Base-by-base conservation (phyloP, 352 stramenopile species). In the Hyaloperonospora brassicae region DNA sequence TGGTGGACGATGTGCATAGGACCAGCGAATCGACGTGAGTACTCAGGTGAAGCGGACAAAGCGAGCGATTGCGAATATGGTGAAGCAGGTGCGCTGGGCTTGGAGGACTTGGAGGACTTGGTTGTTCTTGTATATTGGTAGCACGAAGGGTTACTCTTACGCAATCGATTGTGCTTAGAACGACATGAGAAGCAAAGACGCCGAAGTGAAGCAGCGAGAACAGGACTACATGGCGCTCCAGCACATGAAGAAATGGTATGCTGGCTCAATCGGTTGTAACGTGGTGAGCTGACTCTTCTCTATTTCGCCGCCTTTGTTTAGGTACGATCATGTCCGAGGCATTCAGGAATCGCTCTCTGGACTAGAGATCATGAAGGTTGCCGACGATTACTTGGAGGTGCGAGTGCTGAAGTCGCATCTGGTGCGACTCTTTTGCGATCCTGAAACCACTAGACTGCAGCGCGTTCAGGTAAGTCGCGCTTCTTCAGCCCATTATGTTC, bases 231-330 rank as follows among this genome's bases (percentile, higher is more conserved):
- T 75, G 43, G 73, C 74, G 25, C 62, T 90, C 1, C 70, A 81
- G 47, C 72, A 84, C 57, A 90, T 90, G 78, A 78, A 86, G 54
- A 58, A 84, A 27, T 88, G 80, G 80, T 90, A 49, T 23, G 59
- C 57, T 22, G 14, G 48, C 5, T n/a, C 0, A 34, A 21, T 24
- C 34, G 21, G 23, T 22, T 11, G 10, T 52, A 6, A 39, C 7
- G 12, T 11, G 11, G 42, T 11, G 17, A 13, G 34, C 43, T 34
- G 7, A 17, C 17, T 52, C 0, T 52, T 17, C 31, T 46, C 43
- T 46, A n/a, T 34, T 13, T 42, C 50, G 36, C 21, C 48, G n/a
- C 13, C n/a, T 36, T 47, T 45, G 8, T 12, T 43, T 35, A 87
- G 77, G 77, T 88, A 87, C 53, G 69, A 84, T 25, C 72, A 82